Evolutionary conservation across 2,329 filamentous ascomycete species (phyloP).

Genomic region (Apiospora arundinis): DNA sequence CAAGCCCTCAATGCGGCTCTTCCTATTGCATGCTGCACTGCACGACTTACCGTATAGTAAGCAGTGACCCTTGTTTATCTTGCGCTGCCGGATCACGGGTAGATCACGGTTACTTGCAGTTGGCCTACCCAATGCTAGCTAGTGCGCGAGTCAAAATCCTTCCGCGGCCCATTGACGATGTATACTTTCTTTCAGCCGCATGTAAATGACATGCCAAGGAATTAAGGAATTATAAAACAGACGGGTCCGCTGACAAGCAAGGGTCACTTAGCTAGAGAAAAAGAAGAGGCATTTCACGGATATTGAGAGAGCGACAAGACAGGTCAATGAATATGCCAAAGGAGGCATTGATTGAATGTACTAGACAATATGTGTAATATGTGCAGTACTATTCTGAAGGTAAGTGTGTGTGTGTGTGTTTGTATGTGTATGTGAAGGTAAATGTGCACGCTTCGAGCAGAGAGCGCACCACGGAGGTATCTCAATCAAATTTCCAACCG

Average conservation of each 20-base stretch:
- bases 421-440: neutral
- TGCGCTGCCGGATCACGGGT: neutral
- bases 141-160: constrained; percentile 14
- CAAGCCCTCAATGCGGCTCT: neutral
- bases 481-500: constrained; percentile 16
- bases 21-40: neutral
- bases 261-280: neutral
- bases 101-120: constrained; percentile 10
- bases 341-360: constrained; percentile 1
- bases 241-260: neutral
- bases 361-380: constrained; percentile 14
- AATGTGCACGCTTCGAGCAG: neutral
- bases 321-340: neutral
- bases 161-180: neutral
- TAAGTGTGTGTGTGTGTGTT: neutral
- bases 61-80: no score
- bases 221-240: neutral
- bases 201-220: neutral
- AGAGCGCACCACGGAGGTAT: constrained; percentile 7
- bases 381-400: neutral
- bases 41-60: neutral
- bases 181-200: constrained; percentile 6
- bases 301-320: neutral
- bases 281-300: neutral
- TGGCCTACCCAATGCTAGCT: neutral